These are phyloP conservation scores for Spergularia azorica DNA, from an alignment of 179 eudicot genomes.

Conservation along the genomic window DNA sequence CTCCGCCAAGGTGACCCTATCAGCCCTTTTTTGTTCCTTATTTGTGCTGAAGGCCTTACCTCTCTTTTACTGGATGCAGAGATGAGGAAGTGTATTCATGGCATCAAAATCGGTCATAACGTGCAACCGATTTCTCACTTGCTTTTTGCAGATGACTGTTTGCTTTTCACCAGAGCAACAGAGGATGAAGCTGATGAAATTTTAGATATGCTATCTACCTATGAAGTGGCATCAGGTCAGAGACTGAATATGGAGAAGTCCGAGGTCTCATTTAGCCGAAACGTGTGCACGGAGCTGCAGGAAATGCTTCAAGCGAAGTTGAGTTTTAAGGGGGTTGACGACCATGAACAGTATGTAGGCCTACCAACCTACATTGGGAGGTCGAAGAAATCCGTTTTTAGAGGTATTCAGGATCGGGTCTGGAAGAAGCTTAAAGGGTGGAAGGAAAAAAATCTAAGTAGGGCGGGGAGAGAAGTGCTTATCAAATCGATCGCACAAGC, in stretches of 20 bases:
- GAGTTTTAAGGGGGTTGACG: background rate
- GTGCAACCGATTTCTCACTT: background rate
- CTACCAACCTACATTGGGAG: background rate
- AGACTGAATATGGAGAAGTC: background rate
- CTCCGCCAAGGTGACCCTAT: background rate
- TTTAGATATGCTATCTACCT: background rate
- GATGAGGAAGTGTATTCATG: background rate
- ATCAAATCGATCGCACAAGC: background rate
- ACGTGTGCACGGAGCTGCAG: background rate
- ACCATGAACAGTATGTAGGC: background rate
- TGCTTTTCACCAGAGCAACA: background rate
- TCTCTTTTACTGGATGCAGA: background rate
- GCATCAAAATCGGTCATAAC: background rate
- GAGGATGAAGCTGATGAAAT: background rate
- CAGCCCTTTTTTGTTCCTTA: background rate
- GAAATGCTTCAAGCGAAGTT: slow-evolving; percentile 5
- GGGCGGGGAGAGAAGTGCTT: background rate
- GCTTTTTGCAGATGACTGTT: background rate
- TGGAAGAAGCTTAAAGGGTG: slow-evolving; percentile 1
- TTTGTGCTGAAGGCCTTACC: background rate
- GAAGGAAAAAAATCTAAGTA: background rate
- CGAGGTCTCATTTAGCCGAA: slow-evolving; percentile 14
- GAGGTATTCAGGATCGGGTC: background rate
- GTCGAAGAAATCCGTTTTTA: background rate
- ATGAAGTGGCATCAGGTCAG: background rate